phyloP scores from a whole-genome alignment of 2,329 filamentous ascomycete genomes.

The Lachnum nothofagi region DNA sequence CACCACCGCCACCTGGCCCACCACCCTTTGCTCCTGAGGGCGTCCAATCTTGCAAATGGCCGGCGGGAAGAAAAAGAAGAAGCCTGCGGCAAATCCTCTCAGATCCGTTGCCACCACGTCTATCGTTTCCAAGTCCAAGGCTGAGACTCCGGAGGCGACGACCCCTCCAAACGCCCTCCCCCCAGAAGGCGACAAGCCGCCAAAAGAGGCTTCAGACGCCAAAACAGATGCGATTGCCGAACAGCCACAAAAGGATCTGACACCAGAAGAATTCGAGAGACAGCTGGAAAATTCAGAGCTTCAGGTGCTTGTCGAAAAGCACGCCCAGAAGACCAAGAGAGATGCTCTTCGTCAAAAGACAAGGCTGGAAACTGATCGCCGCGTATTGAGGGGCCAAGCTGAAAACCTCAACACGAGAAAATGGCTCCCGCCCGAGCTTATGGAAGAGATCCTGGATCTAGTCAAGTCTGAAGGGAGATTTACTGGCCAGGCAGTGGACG shows the following conservation, averaged over 20 bases:
- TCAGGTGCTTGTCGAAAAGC: conserved; percentile 79
- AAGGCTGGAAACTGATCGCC: conserved; percentile 78
- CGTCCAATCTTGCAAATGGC: conserved; percentile 58
- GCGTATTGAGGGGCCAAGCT: conserved; percentile 73
- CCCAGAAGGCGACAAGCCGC: conserved; percentile 10
- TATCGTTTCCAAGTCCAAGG: conserved; percentile 73
- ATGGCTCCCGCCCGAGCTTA: conserved; percentile 76
- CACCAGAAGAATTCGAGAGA: conserved; percentile 81
- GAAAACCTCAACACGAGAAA: conserved; percentile 65
- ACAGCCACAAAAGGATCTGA: conserved; percentile 46
- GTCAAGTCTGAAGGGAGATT: conserved; percentile 61
- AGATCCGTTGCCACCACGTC: conserved; percentile 93
- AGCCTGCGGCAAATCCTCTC: conserved; percentile 78
- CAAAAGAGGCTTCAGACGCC: conserved; percentile 11
- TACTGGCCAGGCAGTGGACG: conserved; percentile 33
- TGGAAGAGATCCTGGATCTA: conserved; percentile 72
- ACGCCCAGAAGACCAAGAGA: conserved; percentile 70
- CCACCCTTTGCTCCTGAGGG: too few relatives aligned
- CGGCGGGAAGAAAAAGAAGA: conserved; percentile 75
- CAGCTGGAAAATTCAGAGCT: conserved; percentile 88
- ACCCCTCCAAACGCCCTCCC: conserved; percentile 15
- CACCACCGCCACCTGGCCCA: too few relatives aligned
- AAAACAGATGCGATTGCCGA: conserved; percentile 2
- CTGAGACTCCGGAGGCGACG: conserved; percentile 46
- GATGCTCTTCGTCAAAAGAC: conserved; percentile 72